Evolutionary conservation across 2,329 filamentous ascomycete genomes (phyloP).

Genomic region (Ramularia collo-cygni): DNA sequence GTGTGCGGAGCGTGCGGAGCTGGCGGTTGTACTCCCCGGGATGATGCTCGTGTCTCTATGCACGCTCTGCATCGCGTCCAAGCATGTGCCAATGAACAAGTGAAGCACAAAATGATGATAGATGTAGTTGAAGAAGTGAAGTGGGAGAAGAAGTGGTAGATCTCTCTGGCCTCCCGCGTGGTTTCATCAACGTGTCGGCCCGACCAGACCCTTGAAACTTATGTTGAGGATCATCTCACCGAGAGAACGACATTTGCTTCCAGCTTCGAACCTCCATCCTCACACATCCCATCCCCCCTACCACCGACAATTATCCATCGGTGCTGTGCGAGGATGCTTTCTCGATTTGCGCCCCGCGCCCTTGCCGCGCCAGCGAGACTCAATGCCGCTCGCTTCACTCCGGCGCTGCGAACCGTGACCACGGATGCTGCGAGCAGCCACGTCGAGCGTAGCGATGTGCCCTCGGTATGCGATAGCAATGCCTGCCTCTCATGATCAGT

Average conservation of each 20-base stretch:
- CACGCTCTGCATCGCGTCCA: no score
- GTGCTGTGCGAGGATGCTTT: conserved; percentile 26
- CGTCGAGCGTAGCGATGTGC: conserved; percentile 69
- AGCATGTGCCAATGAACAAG: no score
- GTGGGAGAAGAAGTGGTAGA: background rate
- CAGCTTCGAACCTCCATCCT: conserved; percentile 3
- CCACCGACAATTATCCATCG: conserved; percentile 4
- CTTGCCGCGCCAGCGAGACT: conserved; percentile 27
- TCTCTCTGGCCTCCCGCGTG: no score
- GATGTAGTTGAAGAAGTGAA: background rate
- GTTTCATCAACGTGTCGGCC: no score
- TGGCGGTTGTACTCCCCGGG: no score
- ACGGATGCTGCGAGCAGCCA: conserved; percentile 91
- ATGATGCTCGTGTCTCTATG: no score
- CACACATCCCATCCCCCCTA: conserved; percentile 4
- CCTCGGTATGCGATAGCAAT: conserved; percentile 47
- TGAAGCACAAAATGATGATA: conserved; percentile 1
- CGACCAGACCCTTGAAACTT: no score
- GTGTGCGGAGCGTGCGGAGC: no score
- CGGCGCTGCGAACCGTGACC: conserved; percentile 67
- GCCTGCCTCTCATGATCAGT: background rate
- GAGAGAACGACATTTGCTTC: conserved; percentile 1
- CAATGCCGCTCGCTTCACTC: conserved; percentile 26
- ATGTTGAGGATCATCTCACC: background rate
- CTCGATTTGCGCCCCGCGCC: conserved; percentile 32